Conservation (phyloP, 2,329 filamentous ascomycete genomes). For the Plectosphaerella plurivora region DNA sequence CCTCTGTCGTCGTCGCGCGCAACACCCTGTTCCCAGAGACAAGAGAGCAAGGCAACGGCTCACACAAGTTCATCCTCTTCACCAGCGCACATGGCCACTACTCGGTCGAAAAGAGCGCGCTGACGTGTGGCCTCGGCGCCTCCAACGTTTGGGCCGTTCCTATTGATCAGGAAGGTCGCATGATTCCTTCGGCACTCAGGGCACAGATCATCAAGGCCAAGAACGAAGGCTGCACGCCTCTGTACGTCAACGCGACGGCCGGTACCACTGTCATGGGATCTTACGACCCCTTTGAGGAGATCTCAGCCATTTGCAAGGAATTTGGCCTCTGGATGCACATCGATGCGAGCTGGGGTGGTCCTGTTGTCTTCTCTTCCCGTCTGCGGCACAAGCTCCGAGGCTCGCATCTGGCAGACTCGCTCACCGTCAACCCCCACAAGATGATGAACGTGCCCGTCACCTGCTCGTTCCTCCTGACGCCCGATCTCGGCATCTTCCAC, state of each 20-base stretch:
- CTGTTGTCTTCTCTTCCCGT: constrained; percentile 69
- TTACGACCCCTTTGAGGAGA: constrained; percentile 72
- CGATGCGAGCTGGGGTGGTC: constrained; percentile 87
- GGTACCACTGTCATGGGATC: constrained; percentile 91
- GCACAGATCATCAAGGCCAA: constrained; percentile 58
- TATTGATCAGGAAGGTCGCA: constrained; percentile 67
- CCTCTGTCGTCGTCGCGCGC: constrained; percentile 80
- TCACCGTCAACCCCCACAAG: constrained; percentile 93
- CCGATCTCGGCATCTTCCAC: constrained; percentile 74
- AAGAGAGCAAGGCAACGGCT: constrained; percentile 67
- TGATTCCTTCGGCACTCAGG: constrained; percentile 64
- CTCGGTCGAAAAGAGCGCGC: constrained; percentile 90
- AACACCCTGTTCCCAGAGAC: constrained; percentile 79
- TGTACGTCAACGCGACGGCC: constrained; percentile 94
- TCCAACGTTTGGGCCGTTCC: constrained; percentile 68
- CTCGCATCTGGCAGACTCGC: constrained; percentile 68
- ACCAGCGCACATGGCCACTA: constrained; percentile 91
- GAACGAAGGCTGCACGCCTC: constrained; percentile 68
- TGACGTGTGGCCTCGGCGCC: constrained; percentile 80
- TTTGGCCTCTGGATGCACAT: constrained; percentile 87
- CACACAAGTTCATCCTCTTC: constrained; percentile 71
- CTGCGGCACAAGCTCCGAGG: constrained; percentile 65
- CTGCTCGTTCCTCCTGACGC: constrained; percentile 81
- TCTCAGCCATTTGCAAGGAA: constrained; percentile 65
- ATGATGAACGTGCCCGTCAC: constrained; percentile 92